A percentile compares a stretch with the other conserved stretches of the same genome.
Conservation (phyloP, 352 stramenopile species). For the Plasmopara halstedii region DNA sequence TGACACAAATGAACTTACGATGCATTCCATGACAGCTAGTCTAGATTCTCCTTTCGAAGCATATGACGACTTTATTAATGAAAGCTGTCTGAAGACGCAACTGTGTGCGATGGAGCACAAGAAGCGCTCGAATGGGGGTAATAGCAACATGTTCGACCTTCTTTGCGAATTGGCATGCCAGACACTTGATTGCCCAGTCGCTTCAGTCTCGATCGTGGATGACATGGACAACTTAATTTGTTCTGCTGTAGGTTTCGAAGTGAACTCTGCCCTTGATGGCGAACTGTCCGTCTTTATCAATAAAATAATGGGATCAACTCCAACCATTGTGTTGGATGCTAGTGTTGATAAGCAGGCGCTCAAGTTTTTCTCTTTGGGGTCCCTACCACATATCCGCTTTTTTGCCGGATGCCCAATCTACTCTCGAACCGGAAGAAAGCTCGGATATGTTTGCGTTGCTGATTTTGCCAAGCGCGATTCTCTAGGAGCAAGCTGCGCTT, state of each 20-base stretch:
- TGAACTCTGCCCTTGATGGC: constrained; percentile 40
- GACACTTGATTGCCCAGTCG: constrained; percentile 73
- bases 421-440: constrained; percentile 53
- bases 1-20: constrained; percentile 26
- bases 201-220: constrained; percentile 63
- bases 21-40: constrained; percentile 28
- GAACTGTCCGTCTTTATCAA: constrained; percentile 63
- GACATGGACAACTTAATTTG: constrained; percentile 38
- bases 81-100: constrained; percentile 46
- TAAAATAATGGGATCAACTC: constrained; percentile 72
- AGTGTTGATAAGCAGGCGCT: constrained; percentile 62
- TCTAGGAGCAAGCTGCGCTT: constrained; percentile 59
- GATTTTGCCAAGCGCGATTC: constrained; percentile 71
- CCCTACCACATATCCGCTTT: constrained; percentile 50
- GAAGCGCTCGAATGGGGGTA: constrained; percentile 26
- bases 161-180: constrained; percentile 76
- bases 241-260: constrained; percentile 40
- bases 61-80: constrained; percentile 58
- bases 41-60: constrained; percentile 24
- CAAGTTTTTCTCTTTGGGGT: constrained; percentile 39
- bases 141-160: constrained; percentile 74
- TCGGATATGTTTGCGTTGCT: constrained; percentile 73
- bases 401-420: constrained; percentile 77
- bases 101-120: constrained; percentile 46
- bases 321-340: constrained; percentile 65